These are phyloP conservation scores for Trametes gibbosa DNA, from an alignment of 768 basidiomycete genomes.

Conservation along the genomic window DNA sequence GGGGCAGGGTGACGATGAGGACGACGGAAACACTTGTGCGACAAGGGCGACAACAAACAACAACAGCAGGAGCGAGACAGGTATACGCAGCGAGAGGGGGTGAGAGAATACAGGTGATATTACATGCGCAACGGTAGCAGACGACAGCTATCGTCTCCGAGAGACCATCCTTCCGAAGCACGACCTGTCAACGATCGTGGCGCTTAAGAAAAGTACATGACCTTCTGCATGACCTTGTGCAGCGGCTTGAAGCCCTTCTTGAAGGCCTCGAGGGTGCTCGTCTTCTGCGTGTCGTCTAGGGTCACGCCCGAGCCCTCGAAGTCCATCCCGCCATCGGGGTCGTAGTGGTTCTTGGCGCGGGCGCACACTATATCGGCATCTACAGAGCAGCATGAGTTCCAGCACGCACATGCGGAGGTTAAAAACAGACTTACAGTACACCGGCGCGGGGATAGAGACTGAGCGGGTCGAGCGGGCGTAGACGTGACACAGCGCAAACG, in stretches of 20 bases:
- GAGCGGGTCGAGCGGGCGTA: conserved; percentile 80
- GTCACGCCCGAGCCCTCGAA: conserved; percentile 60
- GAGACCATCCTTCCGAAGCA: not conserved
- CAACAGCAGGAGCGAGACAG: not conserved
- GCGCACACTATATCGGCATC: conserved; percentile 78
- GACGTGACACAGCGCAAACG: conserved; percentile 77
- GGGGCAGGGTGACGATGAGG: not conserved
- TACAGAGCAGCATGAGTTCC: conserved; percentile 25
- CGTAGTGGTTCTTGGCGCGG: conserved; percentile 78
- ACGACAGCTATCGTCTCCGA: not conserved
- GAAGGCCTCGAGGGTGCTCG: conserved; percentile 41
- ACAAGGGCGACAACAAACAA: not conserved
- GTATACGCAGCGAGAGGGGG: not conserved
- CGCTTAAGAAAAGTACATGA: conserved; percentile 38
- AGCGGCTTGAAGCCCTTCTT: conserved; percentile 54
- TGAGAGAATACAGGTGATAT: not conserved
- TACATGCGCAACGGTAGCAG: not conserved
- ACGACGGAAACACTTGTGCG: not conserved
- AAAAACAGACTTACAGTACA: conserved; percentile 61
- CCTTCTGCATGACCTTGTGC: conserved; percentile 43
- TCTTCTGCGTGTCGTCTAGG: conserved; percentile 33
- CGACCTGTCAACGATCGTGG: not conserved
- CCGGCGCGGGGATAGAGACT: conserved; percentile 79
- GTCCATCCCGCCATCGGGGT: conserved; percentile 55
- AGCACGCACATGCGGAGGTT: not conserved